Evolutionary conservation across 768 basidiomycete genomes (phyloP).

Genomic region (Dioszegia aurantiaca): DNA sequence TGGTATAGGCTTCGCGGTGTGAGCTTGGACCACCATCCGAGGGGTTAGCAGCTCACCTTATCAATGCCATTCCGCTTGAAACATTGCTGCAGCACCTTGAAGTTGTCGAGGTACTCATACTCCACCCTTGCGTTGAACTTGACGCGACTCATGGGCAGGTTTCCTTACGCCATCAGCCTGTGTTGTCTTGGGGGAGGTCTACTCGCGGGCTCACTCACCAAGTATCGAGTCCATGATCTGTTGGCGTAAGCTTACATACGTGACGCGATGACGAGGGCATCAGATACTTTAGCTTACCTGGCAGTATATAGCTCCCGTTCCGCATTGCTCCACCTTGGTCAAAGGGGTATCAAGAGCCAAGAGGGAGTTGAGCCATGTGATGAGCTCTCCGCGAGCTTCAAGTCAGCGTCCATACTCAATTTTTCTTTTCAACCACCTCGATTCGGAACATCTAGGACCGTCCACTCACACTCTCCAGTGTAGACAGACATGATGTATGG

Average conservation of each 20-base stretch:
- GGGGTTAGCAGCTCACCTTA: slow-evolving; percentile 60
- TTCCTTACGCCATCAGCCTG: slow-evolving; percentile 58
- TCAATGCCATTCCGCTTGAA: slow-evolving; percentile 94
- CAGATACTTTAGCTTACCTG: slow-evolving; percentile 62
- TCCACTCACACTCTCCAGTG: slow-evolving; percentile 43
- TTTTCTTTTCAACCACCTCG: background rate
- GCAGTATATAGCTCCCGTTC: slow-evolving; percentile 82
- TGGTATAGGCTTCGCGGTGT: slow-evolving; percentile 69
- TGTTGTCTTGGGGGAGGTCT: background rate
- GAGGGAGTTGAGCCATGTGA: slow-evolving; percentile 92
- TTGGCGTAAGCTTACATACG: background rate
- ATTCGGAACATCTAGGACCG: background rate
- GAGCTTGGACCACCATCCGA: slow-evolving; percentile 9
- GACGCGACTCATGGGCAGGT: slow-evolving; percentile 84
- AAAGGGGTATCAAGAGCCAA: slow-evolving; percentile 61
- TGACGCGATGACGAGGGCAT: background rate
- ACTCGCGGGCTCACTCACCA: slow-evolving; percentile 57
- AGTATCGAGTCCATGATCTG: slow-evolving; percentile 86
- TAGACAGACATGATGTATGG: slow-evolving; percentile 32
- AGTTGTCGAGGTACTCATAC: slow-evolving; percentile 93
- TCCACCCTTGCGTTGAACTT: slow-evolving; percentile 93
- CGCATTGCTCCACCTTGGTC: slow-evolving; percentile 78
- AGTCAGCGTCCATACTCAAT: background rate
- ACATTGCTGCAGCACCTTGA: slow-evolving; percentile 85
- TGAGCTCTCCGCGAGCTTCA: slow-evolving; percentile 64